phyloP scores from a whole-genome alignment of 2,329 filamentous ascomycete species.

The Colletotrichum horii region DNA sequence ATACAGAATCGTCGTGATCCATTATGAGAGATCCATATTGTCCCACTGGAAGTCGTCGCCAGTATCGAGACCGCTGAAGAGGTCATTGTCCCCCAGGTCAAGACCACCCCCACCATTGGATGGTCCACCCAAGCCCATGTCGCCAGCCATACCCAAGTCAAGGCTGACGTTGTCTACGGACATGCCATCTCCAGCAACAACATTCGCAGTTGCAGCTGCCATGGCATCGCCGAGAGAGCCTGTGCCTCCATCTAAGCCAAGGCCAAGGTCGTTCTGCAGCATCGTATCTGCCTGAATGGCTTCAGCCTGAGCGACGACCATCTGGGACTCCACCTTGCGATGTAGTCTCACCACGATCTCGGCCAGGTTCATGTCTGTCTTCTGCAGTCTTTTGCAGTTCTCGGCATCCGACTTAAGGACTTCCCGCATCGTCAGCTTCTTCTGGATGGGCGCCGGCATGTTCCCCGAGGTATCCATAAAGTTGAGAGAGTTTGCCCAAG shows the following conservation, averaged over 20 bases:
- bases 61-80: conserved; percentile 43
- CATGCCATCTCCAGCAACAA: conserved; percentile 42
- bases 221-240: conserved; percentile 44
- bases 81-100: conserved; percentile 37
- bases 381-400: conserved; percentile 60
- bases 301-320: conserved; percentile 44
- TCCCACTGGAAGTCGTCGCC: conserved; percentile 51
- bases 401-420: conserved; percentile 64
- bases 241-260: conserved; percentile 40
- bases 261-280: conserved; percentile 46
- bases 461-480: conserved; percentile 40
- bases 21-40: conserved; percentile 36
- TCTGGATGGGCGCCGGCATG: conserved; percentile 43
- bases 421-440: conserved; percentile 62
- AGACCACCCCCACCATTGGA: conserved; percentile 40
- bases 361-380: conserved; percentile 60
- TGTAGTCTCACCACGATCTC: conserved; percentile 69
- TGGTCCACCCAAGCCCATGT: conserved; percentile 40
- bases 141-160: conserved; percentile 49
- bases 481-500: conserved; percentile 32
- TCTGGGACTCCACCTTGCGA: conserved; percentile 69
- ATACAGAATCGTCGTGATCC: neutral
- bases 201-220: conserved; percentile 39
- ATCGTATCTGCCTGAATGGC: conserved; percentile 44
- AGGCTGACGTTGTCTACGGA: conserved; percentile 47